Evolutionary conservation across 176 grass and related monocot species (phyloP).

Genomic region (Aechmea fasciata): DNA sequence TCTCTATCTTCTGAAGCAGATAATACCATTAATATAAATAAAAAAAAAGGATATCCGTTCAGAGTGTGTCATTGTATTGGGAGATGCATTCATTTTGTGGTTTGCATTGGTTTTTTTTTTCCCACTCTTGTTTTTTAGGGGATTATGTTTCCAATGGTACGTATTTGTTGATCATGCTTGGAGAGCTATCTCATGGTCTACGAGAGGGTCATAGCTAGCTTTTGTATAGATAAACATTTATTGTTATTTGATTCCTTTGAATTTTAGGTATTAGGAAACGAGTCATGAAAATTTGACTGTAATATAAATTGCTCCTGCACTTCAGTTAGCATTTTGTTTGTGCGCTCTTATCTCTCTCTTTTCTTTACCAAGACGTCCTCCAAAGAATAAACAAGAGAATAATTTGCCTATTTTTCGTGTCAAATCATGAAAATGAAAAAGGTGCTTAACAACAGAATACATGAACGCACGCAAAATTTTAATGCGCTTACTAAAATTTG

Average conservation of each 20-base stretch:
- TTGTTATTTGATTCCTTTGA: not conserved
- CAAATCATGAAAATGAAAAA: no score
- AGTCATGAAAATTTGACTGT: not conserved
- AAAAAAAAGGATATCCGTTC: not conserved
- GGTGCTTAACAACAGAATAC: no score
- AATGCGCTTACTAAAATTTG: no score
- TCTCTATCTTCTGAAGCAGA: not conserved
- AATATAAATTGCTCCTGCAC: not conserved
- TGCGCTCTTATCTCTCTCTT: no score
- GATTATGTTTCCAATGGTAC: not conserved
- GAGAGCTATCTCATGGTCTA: not conserved
- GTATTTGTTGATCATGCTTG: not conserved
- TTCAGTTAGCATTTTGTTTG: no score
- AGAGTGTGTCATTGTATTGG: not conserved
- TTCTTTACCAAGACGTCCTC: no score
- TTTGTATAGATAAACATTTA: not conserved
- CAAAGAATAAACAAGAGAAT: no score
- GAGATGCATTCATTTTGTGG: not conserved
- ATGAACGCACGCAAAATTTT: no score
- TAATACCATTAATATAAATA: constrained; percentile 1
- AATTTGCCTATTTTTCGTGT: no score
- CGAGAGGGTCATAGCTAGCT: not conserved
- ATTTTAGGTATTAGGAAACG: not conserved
- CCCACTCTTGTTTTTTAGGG: not conserved
- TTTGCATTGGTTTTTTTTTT: no score